These are phyloP conservation scores for Fragilaria radians DNA, from an alignment of 108 stramenopile genomes.

Conservation along the genomic window DNA sequence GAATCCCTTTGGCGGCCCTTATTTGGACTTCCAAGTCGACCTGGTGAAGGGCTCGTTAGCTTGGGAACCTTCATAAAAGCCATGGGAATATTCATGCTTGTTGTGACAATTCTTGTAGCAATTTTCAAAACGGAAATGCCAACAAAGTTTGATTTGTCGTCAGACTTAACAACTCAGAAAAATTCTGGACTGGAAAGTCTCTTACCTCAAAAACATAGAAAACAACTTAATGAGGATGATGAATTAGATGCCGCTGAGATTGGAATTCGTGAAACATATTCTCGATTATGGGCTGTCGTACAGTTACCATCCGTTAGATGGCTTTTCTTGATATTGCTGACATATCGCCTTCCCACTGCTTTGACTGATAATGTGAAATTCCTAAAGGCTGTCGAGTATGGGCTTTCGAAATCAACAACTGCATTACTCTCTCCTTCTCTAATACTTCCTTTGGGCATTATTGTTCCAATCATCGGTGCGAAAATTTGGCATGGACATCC, in stretches of 20 bases:
- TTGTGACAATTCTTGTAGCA: conserved; percentile 82
- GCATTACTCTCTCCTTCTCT: conserved; percentile 78
- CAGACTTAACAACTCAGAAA: background rate
- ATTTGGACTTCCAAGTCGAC: conserved; percentile 50
- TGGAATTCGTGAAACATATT: conserved; percentile 80
- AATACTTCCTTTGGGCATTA: conserved; percentile 82
- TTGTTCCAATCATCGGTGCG: conserved; percentile 65
- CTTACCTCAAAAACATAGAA: no score
- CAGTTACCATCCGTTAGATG: conserved; percentile 82
- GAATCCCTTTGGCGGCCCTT: conserved; percentile 75
- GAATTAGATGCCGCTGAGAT: conserved; percentile 84
- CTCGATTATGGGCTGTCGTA: conserved; percentile 70
- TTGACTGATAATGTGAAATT: conserved; percentile 87
- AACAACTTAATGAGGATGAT: conserved; percentile 61
- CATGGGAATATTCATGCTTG: conserved; percentile 92
- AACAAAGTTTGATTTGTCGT: conserved; percentile 11
- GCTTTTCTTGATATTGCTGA: conserved; percentile 84
- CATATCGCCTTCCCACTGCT: conserved; percentile 79
- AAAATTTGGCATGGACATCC: conserved; percentile 75
- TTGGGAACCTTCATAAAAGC: conserved; percentile 85
- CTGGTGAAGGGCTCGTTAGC: conserved; percentile 64
- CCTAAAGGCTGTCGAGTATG: conserved; percentile 82
- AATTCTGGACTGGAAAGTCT: conserved; percentile 6
- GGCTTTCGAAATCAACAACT: conserved; percentile 76
- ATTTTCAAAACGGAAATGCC: conserved; percentile 80